Evolutionary conservation across 2,329 filamentous ascomycete genomes (phyloP), one percentile per base, ranked within the genome.

Genomic region (Colletotrichum sp.): DNA sequence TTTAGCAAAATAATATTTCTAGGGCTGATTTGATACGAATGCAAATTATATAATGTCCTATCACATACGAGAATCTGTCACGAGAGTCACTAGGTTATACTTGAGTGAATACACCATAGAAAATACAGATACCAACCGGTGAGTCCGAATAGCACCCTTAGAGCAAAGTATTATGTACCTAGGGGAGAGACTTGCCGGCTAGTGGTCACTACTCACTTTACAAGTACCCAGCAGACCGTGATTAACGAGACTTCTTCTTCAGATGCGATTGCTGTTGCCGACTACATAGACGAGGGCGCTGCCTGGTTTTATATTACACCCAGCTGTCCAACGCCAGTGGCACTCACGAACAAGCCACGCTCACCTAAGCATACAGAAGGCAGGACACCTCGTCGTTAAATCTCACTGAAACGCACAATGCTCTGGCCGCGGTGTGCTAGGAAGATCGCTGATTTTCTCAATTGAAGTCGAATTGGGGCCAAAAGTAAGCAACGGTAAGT

Each of bases 111-210:
- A 18, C 7, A 44, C 5, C 3, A 0, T 18, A 10, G 5, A 3
- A 0, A 44, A 44, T 3, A n/a, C 1, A 8, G 36, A 6, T 44
- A 1, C 8, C 8, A 3, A 18, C 36, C 1, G 36, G 0, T 4
- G 2, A 44, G 16, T 44, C 16, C 16, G 16, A 44, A 44, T 0
- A 8, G 16, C 36, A 44, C 5, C 16, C 36, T 44, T 8, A 16
- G 36, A 18, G 36, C 5, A 0, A n/a, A 44, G 16, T 44, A 44
- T 44, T 2, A 44, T 44, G 16, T 44, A n/a, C 36, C 16, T 0
- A 18, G 16, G 16, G 36, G 16, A 44, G 16, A 44, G 36, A 10
- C 16, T 44, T 9, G 16, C 36, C 36, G 5, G 36, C 36, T 6
- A 0, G 36, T 44, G 2, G 16, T 6, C 36, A 44, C 16, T 18